Conservation (phyloP, 2,329 filamentous ascomycete species). For the Parafenestella ontariensis region DNA sequence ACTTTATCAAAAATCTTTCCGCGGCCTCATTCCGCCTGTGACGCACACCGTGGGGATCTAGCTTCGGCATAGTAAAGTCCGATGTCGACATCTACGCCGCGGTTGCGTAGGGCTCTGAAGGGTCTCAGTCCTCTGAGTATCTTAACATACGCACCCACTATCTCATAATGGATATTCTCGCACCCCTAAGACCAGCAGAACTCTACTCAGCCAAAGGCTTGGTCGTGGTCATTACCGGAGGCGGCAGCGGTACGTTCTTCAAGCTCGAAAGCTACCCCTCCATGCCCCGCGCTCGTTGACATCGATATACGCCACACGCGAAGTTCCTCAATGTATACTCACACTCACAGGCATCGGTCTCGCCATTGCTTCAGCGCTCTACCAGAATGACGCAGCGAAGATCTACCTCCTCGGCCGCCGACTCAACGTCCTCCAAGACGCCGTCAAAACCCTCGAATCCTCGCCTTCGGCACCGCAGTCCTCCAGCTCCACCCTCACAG, state of each 20-base stretch:
- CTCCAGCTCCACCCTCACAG: slow-evolving; percentile 38
- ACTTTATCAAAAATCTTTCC: background rate
- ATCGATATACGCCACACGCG: background rate
- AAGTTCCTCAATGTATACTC: slow-evolving; percentile 1
- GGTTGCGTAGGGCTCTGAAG: background rate
- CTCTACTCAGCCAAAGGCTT: slow-evolving; percentile 52
- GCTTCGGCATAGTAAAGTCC: slow-evolving; percentile 13
- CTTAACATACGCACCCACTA: slow-evolving; percentile 1
- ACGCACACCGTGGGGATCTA: slow-evolving; percentile 11
- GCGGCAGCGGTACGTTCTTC: slow-evolving; percentile 47
- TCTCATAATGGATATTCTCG: slow-evolving; percentile 44
- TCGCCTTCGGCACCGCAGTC: slow-evolving; percentile 37
- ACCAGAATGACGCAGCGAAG: slow-evolving; percentile 50
- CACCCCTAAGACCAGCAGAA: slow-evolving; percentile 39
- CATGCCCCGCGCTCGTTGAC: slow-evolving; percentile 23
- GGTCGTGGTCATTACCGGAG: slow-evolving; percentile 52
- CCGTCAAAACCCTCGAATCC: slow-evolving; percentile 44
- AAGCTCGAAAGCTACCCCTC: slow-evolving; percentile 35
- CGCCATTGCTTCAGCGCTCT: slow-evolving; percentile 52
- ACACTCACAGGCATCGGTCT: slow-evolving; percentile 45
- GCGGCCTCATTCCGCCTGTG: slow-evolving; percentile 13
- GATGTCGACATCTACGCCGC: slow-evolving; percentile 9
- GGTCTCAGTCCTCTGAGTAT: background rate
- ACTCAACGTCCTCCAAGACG: slow-evolving; percentile 49
- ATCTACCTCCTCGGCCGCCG: slow-evolving; percentile 57